Conservation (phyloP, 2,329 filamentous ascomycete genomes). For the Saccharata proteae region DNA sequence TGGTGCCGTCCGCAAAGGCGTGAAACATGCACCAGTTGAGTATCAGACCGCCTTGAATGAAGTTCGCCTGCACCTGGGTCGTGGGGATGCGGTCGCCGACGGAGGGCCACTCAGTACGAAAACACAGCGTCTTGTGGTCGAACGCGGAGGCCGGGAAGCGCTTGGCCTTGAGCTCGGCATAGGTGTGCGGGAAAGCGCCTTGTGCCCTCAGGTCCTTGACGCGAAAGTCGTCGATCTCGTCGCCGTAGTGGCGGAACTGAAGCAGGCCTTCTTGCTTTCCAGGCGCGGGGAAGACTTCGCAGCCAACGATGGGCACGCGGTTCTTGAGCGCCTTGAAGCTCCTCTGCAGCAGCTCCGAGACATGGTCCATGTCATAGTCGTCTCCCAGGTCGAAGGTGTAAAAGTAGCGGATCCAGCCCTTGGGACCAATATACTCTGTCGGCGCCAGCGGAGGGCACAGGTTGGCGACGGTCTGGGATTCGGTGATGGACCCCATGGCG, state of each 20-base stretch:
- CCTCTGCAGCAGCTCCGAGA: not conserved
- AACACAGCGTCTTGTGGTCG: not conserved
- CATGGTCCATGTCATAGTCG: slow-evolving; percentile 1
- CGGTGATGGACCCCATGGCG: too few species aligned
- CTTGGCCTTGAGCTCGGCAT: slow-evolving; percentile 2
- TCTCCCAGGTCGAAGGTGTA: slow-evolving; percentile 1
- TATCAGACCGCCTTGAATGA: slow-evolving; percentile 1
- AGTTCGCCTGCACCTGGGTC: slow-evolving; percentile 1
- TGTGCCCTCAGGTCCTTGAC: slow-evolving; percentile 1
- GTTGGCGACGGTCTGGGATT: too few species aligned
- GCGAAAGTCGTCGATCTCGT: slow-evolving; percentile 2
- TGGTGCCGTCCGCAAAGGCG: not conserved
- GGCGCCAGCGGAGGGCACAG: not conserved
- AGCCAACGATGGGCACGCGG: not conserved
- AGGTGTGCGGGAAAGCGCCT: slow-evolving; percentile 1
- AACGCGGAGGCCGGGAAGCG: slow-evolving; percentile 1
- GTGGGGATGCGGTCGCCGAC: slow-evolving; percentile 1
- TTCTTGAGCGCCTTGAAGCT: not conserved
- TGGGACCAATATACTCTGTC: slow-evolving; percentile 1
- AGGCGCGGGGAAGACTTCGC: slow-evolving; percentile 1
- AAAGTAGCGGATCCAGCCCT: slow-evolving; percentile 1
- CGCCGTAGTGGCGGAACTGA: slow-evolving; percentile 1
- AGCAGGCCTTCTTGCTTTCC: slow-evolving; percentile 1
- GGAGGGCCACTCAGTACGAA: not conserved
- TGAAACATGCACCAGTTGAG: slow-evolving; percentile 4